These are phyloP conservation scores for Flagelloscypha sp. DNA, from an alignment of 768 basidiomycete species.

Conservation along the genomic window DNA sequence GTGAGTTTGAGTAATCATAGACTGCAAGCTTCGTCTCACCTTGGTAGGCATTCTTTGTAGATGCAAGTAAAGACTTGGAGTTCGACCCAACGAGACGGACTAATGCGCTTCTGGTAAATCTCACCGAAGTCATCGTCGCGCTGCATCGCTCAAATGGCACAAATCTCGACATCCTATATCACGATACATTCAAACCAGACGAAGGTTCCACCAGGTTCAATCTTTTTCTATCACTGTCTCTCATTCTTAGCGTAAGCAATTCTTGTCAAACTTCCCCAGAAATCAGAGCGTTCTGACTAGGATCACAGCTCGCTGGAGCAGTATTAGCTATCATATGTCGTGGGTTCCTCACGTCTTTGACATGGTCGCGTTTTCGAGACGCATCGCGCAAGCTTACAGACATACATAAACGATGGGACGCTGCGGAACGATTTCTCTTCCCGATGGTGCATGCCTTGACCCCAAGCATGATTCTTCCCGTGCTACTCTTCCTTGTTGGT, in stretches of 20 bases:
- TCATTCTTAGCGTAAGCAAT: constrained; percentile 11
- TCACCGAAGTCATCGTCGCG: constrained; percentile 10
- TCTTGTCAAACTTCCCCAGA: not conserved
- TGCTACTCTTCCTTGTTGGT: constrained; percentile 12
- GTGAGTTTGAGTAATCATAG: constrained; percentile 18
- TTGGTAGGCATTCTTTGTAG: constrained; percentile 13
- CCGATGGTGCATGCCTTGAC: constrained; percentile 11
- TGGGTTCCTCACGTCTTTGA: constrained; percentile 10
- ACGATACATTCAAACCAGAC: constrained; percentile 9
- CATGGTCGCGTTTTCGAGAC: constrained; percentile 6
- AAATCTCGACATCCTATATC: constrained; percentile 1
- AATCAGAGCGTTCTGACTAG: not conserved
- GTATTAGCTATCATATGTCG: constrained; percentile 14
- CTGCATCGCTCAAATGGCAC: constrained; percentile 6
- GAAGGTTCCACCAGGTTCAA: constrained; percentile 10
- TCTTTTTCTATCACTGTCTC: constrained; percentile 12
- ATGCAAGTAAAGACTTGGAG: constrained; percentile 10
- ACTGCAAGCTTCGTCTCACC: constrained; percentile 10
- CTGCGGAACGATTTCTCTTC: constrained; percentile 9
- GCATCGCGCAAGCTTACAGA: too few relatives aligned
- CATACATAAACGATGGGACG: constrained; percentile 12
- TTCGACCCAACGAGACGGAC: constrained; percentile 3
- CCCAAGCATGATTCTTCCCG: constrained; percentile 12
- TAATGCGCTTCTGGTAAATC: constrained; percentile 8
- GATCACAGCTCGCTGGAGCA: constrained; percentile 11